A percentile compares a stretch with the other conserved stretches of the same genome.
phyloP scores from a whole-genome alignment of 2,329 filamentous ascomycete species.

The Colletotrichum sp. region DNA sequence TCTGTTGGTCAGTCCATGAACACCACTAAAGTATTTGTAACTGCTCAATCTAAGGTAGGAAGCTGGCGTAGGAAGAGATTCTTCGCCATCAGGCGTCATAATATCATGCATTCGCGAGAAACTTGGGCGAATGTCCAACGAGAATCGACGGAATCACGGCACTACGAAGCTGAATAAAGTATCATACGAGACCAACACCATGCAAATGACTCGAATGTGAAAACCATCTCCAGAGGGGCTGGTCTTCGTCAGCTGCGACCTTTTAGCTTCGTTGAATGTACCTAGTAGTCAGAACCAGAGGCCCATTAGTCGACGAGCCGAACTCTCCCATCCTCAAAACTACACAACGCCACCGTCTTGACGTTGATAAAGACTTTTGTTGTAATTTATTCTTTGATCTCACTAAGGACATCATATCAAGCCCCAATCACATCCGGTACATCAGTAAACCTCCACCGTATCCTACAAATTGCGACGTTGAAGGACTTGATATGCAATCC shows the following conservation, averaged over 20 bases:
- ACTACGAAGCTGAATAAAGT: background rate
- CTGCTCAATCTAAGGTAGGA: background rate
- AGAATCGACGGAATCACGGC: background rate
- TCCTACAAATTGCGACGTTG: background rate
- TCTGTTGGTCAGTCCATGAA: background rate
- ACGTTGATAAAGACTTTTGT: background rate
- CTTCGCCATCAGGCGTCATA: background rate
- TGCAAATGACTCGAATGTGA: accelerated
- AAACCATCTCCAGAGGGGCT: background rate
- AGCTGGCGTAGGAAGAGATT: background rate
- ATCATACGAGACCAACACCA: accelerated
- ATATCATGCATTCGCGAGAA: background rate
- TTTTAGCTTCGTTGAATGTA: background rate
- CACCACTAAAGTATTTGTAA: background rate
- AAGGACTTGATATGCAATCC: background rate
- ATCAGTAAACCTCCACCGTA: background rate
- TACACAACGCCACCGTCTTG: background rate
- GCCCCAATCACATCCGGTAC: background rate
- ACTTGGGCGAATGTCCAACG: background rate
- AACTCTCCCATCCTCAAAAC: background rate
- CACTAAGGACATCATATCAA: accelerated
- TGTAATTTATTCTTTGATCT: background rate
- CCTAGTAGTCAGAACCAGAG: background rate
- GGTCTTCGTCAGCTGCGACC: background rate
- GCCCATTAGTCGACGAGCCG: accelerated